Evolutionary conservation across 164 flowering plant species (phyloP).

Genomic region (Piper betle): DNA sequence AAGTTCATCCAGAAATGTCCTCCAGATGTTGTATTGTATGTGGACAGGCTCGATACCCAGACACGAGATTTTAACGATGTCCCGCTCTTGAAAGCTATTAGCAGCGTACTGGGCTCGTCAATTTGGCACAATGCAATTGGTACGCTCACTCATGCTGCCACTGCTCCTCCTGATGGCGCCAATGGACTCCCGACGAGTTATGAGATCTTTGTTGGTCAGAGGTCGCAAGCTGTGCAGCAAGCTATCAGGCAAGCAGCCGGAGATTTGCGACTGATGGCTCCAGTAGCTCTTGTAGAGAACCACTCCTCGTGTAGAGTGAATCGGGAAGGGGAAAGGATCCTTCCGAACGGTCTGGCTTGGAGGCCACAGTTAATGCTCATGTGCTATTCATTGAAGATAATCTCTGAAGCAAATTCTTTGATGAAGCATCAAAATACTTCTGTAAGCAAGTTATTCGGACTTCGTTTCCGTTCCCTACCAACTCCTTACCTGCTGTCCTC

Average conservation of each 20-base stretch:
- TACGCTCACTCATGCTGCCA: slow-evolving; percentile 79
- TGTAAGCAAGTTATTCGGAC: slow-evolving; percentile 69
- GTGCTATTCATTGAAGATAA: slow-evolving; percentile 76
- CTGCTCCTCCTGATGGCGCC: slow-evolving; percentile 96
- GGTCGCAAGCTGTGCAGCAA: slow-evolving; percentile 81
- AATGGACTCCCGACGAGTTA: slow-evolving; percentile 75
- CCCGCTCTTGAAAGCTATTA: slow-evolving; percentile 57
- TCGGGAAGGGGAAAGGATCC: slow-evolving; percentile 73
- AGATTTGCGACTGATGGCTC: slow-evolving; percentile 81
- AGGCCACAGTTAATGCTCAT: slow-evolving; percentile 62
- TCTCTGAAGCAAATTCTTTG: slow-evolving; percentile 61
- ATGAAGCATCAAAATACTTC: slow-evolving; percentile 71
- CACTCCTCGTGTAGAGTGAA: slow-evolving; percentile 85
- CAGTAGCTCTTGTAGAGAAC: slow-evolving; percentile 83
- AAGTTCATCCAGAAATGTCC: slow-evolving; percentile 60
- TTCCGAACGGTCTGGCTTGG: slow-evolving; percentile 91
- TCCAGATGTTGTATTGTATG: slow-evolving; percentile 74
- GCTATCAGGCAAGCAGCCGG: slow-evolving; percentile 83
- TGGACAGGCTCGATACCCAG: slow-evolving; percentile 75
- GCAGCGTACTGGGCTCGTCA: slow-evolving; percentile 44
- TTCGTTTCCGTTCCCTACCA: slow-evolving; percentile 75
- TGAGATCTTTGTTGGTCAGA: slow-evolving; percentile 74
- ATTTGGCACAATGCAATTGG: slow-evolving; percentile 83
- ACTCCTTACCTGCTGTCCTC: slow-evolving; percentile 85
- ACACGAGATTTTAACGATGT: slow-evolving; percentile 82